phyloP scores from a whole-genome alignment of 2,329 filamentous ascomycete genomes.

The Zasmidium angulare region DNA sequence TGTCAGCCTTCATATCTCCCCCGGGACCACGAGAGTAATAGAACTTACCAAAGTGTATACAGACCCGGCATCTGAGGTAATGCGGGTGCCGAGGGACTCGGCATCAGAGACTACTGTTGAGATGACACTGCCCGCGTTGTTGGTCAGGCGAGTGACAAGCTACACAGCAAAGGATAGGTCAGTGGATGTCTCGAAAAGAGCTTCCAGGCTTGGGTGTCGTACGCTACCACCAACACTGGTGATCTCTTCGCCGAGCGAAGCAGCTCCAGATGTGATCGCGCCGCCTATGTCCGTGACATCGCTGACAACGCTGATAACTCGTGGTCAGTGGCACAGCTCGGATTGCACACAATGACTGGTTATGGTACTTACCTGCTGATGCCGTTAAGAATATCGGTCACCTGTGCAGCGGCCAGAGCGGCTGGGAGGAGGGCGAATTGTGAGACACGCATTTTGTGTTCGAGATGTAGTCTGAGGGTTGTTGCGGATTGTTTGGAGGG shows the following conservation, averaged over 20 bases:
- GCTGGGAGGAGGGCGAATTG: constrained; percentile 4
- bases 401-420: neutral
- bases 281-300: constrained; percentile 13
- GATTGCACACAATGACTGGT: neutral
- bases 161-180: too few species aligned
- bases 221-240: constrained; percentile 11
- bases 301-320: neutral
- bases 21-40: too few species aligned
- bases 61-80: constrained; percentile 13
- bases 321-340: neutral
- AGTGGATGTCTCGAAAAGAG: too few species aligned
- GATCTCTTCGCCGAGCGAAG: constrained; percentile 6
- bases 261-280: constrained; percentile 13
- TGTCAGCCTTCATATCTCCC: too few species aligned
- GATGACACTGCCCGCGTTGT: neutral
- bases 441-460: neutral
- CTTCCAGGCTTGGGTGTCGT: too few species aligned
- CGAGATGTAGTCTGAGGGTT: neutral
- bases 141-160: too few species aligned
- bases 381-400: neutral
- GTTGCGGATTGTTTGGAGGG: neutral
- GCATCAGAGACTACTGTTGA: constrained; percentile 1
- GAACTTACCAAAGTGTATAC: constrained; percentile 17
- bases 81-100: neutral
- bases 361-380: neutral